Base-by-base conservation (phyloP, 2,329 filamentous ascomycete species). In the Akanthomyces lecanii region DNA sequence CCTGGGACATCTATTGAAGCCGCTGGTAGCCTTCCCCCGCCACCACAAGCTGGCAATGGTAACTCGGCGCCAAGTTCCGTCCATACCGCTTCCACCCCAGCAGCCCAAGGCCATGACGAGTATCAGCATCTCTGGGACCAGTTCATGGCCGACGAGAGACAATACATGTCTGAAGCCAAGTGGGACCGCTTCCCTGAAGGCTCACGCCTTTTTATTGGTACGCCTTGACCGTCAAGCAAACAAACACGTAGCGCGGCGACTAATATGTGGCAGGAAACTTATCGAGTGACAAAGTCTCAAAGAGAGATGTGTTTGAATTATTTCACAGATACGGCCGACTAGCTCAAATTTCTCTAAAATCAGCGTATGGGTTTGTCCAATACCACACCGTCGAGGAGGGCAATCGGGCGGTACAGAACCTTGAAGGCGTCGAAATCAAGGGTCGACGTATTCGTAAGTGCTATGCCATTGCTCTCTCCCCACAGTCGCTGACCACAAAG, bases 301-400 rank as follows among this genome's bases (percentile, higher is more conserved):
- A 98, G 76, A 86, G 90, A 67, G 93, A 98, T 75, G 87, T 98
- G 10, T 98, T 97, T 76, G 89, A 96, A 72, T 83, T 94, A 21
- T 98, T 99, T 72, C 87, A 92, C 71, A 84, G 83, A 63, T 93
- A 92, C 72, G 95, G 95, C 61, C 89, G 88, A 65, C 81, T 99
- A 53, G 94, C 93, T 2, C 95, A 99, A 73, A 95, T 98, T 65
- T 96, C 92, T 0, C 91, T 98, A 69, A 98, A 98, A 75, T 92
- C 95, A 67, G 93, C 93, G 1, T 98, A 97, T 75, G 95, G 95
- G 1, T 99, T 98, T 72, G 92, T 98, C 42, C 95, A 98, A 73
- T 99, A 96, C 68, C 83, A 97, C 67, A 88, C 91, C 36, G 79
- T 87, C 4, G 81, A 84, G 2, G 89, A 94, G 71, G 96, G 92